phyloP scores from a whole-genome alignment of 2,329 filamentous ascomycete species.

The Colletotrichum sp. region DNA sequence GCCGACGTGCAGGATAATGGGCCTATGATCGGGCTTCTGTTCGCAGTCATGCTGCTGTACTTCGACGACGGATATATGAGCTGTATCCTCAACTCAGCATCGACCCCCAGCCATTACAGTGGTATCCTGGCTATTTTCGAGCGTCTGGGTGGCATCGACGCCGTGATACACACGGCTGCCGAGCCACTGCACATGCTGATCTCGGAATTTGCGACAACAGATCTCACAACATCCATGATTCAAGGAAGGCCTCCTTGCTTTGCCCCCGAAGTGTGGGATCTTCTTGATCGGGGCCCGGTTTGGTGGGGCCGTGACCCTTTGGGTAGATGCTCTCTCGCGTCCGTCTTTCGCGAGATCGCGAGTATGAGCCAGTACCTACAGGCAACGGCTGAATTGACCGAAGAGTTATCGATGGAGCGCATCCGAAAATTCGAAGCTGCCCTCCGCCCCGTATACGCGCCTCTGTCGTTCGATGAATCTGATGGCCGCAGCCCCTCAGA shows the following conservation, averaged over 20 bases:
- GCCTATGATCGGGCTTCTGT: constrained; percentile 29
- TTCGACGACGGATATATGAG: constrained; percentile 45
- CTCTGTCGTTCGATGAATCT: constrained; percentile 28
- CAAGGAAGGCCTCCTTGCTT: constrained; percentile 43
- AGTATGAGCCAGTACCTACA: not conserved
- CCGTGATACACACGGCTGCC: constrained; percentile 27
- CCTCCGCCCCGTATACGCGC: constrained; percentile 29
- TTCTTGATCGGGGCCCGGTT: constrained; percentile 41
- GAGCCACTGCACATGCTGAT: constrained; percentile 42
- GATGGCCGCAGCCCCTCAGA: not conserved
- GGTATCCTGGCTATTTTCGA: constrained; percentile 41
- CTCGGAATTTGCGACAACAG: constrained; percentile 48
- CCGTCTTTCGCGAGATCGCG: constrained; percentile 36
- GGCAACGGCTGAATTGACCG: constrained; percentile 3
- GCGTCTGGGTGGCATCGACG: constrained; percentile 32
- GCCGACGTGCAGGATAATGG: constrained; percentile 15
- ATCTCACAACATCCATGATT: constrained; percentile 45
- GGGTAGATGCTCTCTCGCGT: constrained; percentile 36
- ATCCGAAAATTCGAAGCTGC: constrained; percentile 32
- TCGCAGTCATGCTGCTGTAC: constrained; percentile 48
- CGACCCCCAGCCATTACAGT: constrained; percentile 32
- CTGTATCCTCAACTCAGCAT: constrained; percentile 20
- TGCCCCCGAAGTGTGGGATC: constrained; percentile 35
- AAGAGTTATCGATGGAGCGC: constrained; percentile 32
- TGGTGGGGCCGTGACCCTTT: constrained; percentile 47